Conservation (phyloP, 2,329 filamentous ascomycete species). For the Lojkania enalia region DNA sequence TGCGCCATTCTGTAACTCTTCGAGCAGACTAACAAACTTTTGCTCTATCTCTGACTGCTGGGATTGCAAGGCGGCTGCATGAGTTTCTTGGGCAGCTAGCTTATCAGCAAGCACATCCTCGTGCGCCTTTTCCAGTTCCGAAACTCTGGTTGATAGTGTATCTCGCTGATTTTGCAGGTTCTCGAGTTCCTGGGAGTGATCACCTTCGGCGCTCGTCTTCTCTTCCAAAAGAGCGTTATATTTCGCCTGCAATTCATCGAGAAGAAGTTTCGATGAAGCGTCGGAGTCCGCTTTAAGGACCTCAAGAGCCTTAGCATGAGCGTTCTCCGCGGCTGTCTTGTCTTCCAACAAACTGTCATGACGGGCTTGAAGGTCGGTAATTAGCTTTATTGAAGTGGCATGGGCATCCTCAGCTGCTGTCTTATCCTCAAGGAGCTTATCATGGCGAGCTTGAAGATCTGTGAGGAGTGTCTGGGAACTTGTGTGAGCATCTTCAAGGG, state of each 20-base stretch:
- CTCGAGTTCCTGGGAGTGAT: slow-evolving; percentile 25
- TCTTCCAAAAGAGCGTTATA: slow-evolving; percentile 23
- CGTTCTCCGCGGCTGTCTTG: slow-evolving; percentile 34
- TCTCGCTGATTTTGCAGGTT: slow-evolving; percentile 23
- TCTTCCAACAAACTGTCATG: slow-evolving; percentile 35
- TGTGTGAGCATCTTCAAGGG: slow-evolving; percentile 18
- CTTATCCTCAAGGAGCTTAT: slow-evolving; percentile 23
- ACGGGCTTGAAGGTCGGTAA: slow-evolving; percentile 35
- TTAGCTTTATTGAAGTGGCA: slow-evolving; percentile 24
- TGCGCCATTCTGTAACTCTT: slow-evolving; percentile 31
- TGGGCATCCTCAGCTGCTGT: slow-evolving; percentile 22
- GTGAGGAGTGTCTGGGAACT: slow-evolving; percentile 19
- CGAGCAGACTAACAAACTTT: slow-evolving; percentile 33
- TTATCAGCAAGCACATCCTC: slow-evolving; percentile 21
- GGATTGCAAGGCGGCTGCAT: slow-evolving; percentile 27
- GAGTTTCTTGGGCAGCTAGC: slow-evolving; percentile 21
- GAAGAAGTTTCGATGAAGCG: slow-evolving; percentile 27
- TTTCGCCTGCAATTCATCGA: slow-evolving; percentile 31
- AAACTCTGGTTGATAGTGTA: slow-evolving; percentile 16
- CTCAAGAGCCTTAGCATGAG: slow-evolving; percentile 33
- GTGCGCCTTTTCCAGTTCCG: slow-evolving; percentile 28
- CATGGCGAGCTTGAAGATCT: slow-evolving; percentile 24
- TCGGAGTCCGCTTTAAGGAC: slow-evolving; percentile 37
- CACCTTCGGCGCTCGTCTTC: slow-evolving; percentile 18
- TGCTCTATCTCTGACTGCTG: slow-evolving; percentile 35